Evolutionary conservation across 306 rosid genomes (phyloP), one percentile per base, ranked within the genome.

Genomic region (Spatholobus suberectus): DNA sequence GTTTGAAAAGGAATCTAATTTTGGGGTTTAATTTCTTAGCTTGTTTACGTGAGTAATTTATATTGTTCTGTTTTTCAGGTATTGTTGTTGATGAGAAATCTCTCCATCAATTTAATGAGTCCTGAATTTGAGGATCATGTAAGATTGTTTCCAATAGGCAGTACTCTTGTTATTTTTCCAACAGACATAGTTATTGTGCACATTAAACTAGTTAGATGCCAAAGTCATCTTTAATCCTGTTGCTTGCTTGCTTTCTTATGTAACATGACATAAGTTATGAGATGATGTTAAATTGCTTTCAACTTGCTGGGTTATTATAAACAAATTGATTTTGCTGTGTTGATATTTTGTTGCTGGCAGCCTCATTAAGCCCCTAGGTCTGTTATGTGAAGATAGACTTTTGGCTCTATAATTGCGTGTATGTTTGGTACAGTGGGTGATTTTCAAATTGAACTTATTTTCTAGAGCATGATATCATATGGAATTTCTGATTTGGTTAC

Each of bases 61-160:
- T 63, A 62, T 26, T 67, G 58, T 62, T 23, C 70, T 68, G 5
- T 84, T 87, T 86, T 62, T 77, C 91, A 93, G 99, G 92, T 84
- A 66, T 81, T 92, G 80, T 46, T 90, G 81, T 88, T 96, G 89
- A 93, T 96, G 98, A 92, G 81, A 82, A 93, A 93, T 58, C 96
- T 96, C 78, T 81, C 94, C 49, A 55, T 89, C 77, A 96, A 96
- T 86, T 87, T 96, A 81, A 81, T n/a, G 59, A 93, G 94, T 73
- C 96, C 99, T 0, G 88, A 92, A 59, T 92, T 93, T 82, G 92
- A 92, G 79, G 88, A 87, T 81, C 94, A 93, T 83, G 98, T 92
- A 86, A 92, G 98, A 79, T 27, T 68, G 34, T 83, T 75, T 26
- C 62, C 77, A 24, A 13, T 66, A n/a, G 32, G 23, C 52, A 0